Percentiles rank a stretch among this genome's conserved stretches.
phyloP scores from a whole-genome alignment of 805 yeast species.

The Monosporozyma aerobia region DNA sequence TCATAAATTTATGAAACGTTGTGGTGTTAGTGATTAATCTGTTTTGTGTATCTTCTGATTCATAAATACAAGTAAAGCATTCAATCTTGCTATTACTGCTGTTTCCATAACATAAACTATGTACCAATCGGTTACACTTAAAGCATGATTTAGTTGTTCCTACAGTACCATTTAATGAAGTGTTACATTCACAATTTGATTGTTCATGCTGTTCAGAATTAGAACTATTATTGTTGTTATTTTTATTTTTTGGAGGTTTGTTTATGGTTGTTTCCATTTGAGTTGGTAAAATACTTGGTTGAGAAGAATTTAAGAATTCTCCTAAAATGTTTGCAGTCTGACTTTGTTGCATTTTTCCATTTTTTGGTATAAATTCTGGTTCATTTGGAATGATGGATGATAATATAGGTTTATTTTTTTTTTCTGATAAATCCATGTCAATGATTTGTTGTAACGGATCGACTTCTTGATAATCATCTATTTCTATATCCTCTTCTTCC shows the following conservation, averaged over 20 bases:
- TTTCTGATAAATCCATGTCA: background rate
- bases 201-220: background rate
- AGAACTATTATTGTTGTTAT: too few species aligned
- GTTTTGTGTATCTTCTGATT: conserved; percentile 9
- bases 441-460: conserved; percentile 25
- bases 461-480: conserved; percentile 6
- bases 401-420: background rate
- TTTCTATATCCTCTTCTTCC: background rate
- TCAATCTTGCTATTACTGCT: conserved; percentile 6
- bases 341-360: conserved; percentile 4
- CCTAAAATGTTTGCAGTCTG: conserved; percentile 30
- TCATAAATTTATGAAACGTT: conserved; percentile 22
- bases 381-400: background rate
- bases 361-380: background rate
- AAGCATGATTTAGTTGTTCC: conserved; percentile 19
- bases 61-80: conserved; percentile 25
- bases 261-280: conserved; percentile 14
- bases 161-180: conserved; percentile 2
- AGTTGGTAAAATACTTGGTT: conserved; percentile 22
- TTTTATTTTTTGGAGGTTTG: background rate
- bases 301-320: conserved; percentile 21
- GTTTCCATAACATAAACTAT: conserved; percentile 32
- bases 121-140: conserved; percentile 27
- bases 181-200: conserved; percentile 26
- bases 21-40: background rate